Base-by-base conservation (phyloP, 805 yeast genomes). In the Candida succiphila region DNA sequence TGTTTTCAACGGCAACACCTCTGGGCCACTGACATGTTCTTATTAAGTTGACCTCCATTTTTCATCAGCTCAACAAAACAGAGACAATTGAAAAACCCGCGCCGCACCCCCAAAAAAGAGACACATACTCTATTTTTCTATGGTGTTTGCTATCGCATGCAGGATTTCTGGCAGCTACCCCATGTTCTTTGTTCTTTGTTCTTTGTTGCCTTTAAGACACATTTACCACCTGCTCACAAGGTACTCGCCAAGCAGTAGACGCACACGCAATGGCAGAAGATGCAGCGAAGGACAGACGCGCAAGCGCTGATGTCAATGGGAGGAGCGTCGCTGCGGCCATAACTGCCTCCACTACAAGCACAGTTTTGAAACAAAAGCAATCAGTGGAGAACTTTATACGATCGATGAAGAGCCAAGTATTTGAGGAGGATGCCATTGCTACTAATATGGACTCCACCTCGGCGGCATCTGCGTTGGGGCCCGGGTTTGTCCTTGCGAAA, bases 401-500 rank as follows among this genome's bases (percentile, higher is more conserved):
- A 24, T 31, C 47, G 9, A 43, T 41, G 23, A 42, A 36, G 24
- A 46, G 45, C 30, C 51, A 46, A 33, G 49, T 41, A 13, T 37
- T 43, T 27, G 51, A 41, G 13, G 49, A 44, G 14, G 41, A 40
- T 5, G 21, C 25, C 12, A 27, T 17, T 3, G 25, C 30, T 14
- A 25, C 25, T 9, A 7, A 9, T 17, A 18, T 20, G 14, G 28
- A 27, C 7, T 7, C 12, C 17, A 16, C 17, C 16, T 7, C 27
- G 2, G 17, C 15, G 4, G 9, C 29, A 14, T n/a, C 25, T 14
- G n/a, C 17, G 8, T 16, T 30, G 3, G 32, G 32, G 4, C 32
- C 32, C 4, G 32, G 32, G 8, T 30, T 30, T 17, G 21, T 30
- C 7, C 9, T 30, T 3, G 19, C 21, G 16, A 29, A 21, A 4